Base-by-base conservation (phyloP, 192 early-diverging fungal genomes). In the Entophlyctis luteolus region DNA sequence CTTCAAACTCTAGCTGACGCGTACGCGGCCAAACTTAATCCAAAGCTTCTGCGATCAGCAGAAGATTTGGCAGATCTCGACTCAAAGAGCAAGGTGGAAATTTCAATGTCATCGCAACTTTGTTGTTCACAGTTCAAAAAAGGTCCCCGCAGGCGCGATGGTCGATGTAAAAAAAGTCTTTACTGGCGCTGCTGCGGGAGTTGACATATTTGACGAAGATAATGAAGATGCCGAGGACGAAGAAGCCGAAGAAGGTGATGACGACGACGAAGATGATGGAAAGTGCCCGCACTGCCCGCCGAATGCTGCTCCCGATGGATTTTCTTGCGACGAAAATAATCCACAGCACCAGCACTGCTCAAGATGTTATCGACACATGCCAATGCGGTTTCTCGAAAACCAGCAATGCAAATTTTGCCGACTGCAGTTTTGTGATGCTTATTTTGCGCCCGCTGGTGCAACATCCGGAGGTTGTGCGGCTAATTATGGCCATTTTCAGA, bases 151-250 rank as follows among this genome's bases (percentile, higher is more conserved):
- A n/a, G n/a, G n/a, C n/a, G n/a, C n/a, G n/a, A n/a, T n/a, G n/a
- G n/a, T n/a, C n/a, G n/a, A n/a, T 8, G 39, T n/a, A 42, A 42
- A 42, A 8, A 42, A 42, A 42, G 39, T 42, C 10, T n/a, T 42
- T 8, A n/a, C 39, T 42, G 39, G 10, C 39, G 10, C 10, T 42
- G 10, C 39, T 8, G 34, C 28, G 12, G 32, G 36, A 31, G 28
- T 33, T 6, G 14, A 4, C 14, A 5, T 10, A 12, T 33, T 27
- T 45, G 56, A 68, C 16, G 18, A 68, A 33, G 57, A 71, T 42
- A 49, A 59, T 0, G 66, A 71, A 16, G 67, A 55, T 18, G 73
- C 62, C 32, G 29, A 29, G 4, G 59, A 73, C 56, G 66, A 74
- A 6, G 38, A 68, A 25, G 35, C 67, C 12, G 62, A 67, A 10